Conservation (phyloP, 805 yeast genomes). For the Candida tibetensis region DNA sequence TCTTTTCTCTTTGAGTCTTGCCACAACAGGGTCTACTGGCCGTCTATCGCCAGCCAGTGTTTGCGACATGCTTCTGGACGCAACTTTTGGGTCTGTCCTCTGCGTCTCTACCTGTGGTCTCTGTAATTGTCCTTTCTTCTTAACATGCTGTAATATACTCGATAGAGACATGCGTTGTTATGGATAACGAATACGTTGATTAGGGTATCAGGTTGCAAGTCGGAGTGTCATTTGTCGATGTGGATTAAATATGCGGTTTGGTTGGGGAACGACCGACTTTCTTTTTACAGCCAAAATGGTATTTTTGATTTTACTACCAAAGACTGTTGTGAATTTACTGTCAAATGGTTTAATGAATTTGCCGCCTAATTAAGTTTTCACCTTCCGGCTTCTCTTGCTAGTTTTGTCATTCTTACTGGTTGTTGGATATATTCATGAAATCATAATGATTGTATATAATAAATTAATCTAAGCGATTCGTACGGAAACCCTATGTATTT, state of each 20-base stretch:
- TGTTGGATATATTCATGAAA: background rate
- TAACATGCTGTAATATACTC: constrained; percentile 29
- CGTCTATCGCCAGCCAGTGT: constrained; percentile 9
- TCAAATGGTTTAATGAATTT: too few species aligned
- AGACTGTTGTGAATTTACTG: too few species aligned
- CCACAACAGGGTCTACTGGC: constrained; percentile 66
- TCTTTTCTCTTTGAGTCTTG: constrained; percentile 64
- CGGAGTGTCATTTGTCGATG: too few species aligned
- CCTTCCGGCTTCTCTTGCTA: too few species aligned
- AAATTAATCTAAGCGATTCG: background rate
- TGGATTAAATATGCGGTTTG: too few species aligned
- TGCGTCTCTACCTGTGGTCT: constrained; percentile 1
- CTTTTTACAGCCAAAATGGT: too few species aligned
- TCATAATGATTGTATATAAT: constrained; percentile 1
- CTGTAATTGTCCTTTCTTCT: constrained; percentile 27
- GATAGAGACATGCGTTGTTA: constrained; percentile 25
- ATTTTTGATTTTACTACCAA: too few species aligned
- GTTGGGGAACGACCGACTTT: too few species aligned
- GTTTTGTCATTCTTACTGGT: too few species aligned
- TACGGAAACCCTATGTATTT: too few species aligned
- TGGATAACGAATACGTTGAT: background rate
- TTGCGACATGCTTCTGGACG: background rate
- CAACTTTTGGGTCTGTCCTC: background rate
- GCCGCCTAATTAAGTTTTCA: too few species aligned
- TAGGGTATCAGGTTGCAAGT: background rate